phyloP scores from a whole-genome alignment of 345 rosid species.

The Acer campestre region DNA sequence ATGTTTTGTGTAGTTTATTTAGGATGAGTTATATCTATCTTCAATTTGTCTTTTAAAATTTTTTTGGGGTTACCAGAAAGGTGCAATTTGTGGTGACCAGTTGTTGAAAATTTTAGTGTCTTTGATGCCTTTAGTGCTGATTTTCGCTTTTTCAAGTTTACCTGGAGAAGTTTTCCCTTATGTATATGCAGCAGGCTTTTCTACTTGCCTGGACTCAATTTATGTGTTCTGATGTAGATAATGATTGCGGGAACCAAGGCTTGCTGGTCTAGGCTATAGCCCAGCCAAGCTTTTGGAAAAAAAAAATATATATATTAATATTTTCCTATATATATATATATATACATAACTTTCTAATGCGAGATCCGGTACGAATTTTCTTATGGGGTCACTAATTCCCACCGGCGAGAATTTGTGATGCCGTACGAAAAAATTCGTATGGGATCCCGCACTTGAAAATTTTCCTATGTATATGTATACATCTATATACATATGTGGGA shows the following conservation, averaged over 20 bases:
- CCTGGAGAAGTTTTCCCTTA: slow-evolving; percentile 2
- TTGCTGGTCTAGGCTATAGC: no score
- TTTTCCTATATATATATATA: no score
- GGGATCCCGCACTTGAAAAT: no score
- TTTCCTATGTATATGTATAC: no score
- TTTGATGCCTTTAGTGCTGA: background rate
- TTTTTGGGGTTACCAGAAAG: background rate
- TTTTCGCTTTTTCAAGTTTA: background rate
- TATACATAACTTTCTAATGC: no score
- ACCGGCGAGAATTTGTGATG: no score
- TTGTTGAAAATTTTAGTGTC: background rate
- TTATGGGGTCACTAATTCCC: no score
- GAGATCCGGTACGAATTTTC: no score
- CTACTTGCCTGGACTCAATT: background rate
- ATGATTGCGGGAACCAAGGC: background rate
- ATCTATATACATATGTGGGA: no score
- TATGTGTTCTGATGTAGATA: background rate
- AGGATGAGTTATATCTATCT: background rate
- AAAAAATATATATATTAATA: no score
- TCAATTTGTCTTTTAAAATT: background rate
- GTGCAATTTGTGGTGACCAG: background rate
- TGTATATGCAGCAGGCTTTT: background rate
- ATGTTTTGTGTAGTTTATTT: background rate
- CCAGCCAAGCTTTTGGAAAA: no score
- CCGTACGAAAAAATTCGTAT: no score